Percentiles rank a stretch among this genome's conserved stretches.
Evolutionary conservation across 164 flowering plant genomes (phyloP).

Genomic region (Nelumbo lutea): DNA sequence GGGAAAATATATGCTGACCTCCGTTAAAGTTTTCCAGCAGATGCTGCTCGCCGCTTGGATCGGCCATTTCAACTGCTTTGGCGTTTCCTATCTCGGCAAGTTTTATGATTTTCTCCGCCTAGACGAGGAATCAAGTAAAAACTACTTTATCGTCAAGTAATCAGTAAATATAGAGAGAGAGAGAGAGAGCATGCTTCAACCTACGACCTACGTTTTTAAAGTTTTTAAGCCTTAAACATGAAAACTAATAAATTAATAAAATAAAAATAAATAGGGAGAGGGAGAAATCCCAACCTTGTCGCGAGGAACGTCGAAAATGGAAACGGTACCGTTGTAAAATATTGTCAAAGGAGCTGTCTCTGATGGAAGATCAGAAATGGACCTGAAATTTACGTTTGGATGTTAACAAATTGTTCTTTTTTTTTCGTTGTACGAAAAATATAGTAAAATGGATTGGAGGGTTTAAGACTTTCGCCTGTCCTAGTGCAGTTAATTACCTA

Average conservation of each 20-base stretch:
- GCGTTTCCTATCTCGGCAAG: conserved; percentile 32
- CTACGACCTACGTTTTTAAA: neutral
- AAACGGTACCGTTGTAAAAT: conserved; percentile 34
- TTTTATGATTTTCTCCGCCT: conserved; percentile 59
- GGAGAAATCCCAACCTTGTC: conserved; percentile 17
- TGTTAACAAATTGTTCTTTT: neutral
- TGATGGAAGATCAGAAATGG: conserved; percentile 6
- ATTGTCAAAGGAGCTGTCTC: conserved; percentile 46
- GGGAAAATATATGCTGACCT: conserved; percentile 23
- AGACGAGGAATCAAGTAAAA: neutral
- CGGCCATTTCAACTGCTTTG: conserved; percentile 13
- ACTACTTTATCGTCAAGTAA: neutral
- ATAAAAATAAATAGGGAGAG: neutral
- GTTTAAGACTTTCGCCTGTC: neutral
- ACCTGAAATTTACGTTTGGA: conserved; percentile 3
- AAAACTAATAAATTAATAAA: neutral
- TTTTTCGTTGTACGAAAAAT: neutral
- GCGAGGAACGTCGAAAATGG: conserved; percentile 24
- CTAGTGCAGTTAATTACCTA: conserved; percentile 13
- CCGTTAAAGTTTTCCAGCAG: conserved; percentile 36
- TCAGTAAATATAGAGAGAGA: no score
- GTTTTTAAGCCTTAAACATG: neutral
- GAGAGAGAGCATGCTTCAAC: neutral
- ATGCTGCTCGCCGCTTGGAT: conserved; percentile 18
- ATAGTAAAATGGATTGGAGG: neutral